Base-by-base conservation (phyloP, 148 eudicot species). In the Pouteria glomerata region DNA sequence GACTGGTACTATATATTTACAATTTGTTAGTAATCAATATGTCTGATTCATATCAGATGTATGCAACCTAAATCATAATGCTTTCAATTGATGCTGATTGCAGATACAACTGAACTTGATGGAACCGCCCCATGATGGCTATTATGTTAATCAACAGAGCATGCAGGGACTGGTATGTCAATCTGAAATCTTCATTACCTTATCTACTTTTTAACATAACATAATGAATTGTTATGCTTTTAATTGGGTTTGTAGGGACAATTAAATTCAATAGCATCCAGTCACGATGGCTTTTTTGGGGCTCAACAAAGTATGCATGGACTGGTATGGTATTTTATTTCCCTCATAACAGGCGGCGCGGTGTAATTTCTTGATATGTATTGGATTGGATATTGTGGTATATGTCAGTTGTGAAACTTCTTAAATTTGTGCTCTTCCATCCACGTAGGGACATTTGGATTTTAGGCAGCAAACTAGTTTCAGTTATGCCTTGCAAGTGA, bases 51-150 rank as follows among this genome's bases (percentile, higher is more conserved):
- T 21, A 42, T 61, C 19, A 18, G 10, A 56, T 45, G 29, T 45
- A 23, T 21, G 65, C 56, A 60, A 24, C 16, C 33, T 66, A 56
- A 33, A 68, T 27, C 60, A 3, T 55, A 6, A 53, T 64, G 13
- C 23, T 67, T 68, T 51, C 14, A 70, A 61, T 65, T 24, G 31
- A n/a, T 58, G 70, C 66, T 66, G 62, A 50, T 76, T 79, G 76
- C 84, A 79, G 90, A 80, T 89, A 71, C 97, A 89, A 76, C 80
- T 94, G 79, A 94, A 94, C 82, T 80, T 94, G 76, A 91, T 94
- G 98, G 98, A 91, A 83, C 97, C 91, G 55, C 97, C 98, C 14
- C 86, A 94, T 74, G 98, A 94, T 76, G 86, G 84, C 74, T 94
- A 89, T 77, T 91, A 84, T 75, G 92, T 88, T 63, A 83, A 84